Conservation (phyloP, 768 basidiomycete genomes). For the Grammothele lineata region DNA sequence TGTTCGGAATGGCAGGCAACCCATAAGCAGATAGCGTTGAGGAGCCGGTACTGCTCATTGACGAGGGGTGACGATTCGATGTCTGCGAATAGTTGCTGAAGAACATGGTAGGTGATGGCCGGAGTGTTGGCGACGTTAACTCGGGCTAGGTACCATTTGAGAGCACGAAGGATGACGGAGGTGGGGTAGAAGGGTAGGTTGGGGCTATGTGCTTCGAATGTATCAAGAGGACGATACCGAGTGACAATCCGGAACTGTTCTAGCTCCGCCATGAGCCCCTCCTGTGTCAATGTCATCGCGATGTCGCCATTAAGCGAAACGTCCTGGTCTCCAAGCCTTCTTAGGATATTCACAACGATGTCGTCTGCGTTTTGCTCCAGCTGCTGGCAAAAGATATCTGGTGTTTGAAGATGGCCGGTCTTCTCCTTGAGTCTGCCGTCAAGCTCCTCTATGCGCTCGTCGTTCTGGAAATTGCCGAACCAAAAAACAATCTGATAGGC, state of each 20-base stretch:
- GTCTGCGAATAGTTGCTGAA: conserved; percentile 67
- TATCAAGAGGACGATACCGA: conserved; percentile 43
- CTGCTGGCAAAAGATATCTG: conserved; percentile 30
- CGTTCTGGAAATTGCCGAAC: conserved; percentile 31
- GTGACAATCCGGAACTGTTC: no score
- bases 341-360: conserved; percentile 55
- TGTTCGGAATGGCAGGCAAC: conserved; percentile 54
- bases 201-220: conserved; percentile 54
- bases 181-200: conserved; percentile 60
- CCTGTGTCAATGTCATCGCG: conserved; percentile 36
- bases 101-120: conserved; percentile 73
- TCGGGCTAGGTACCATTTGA: conserved; percentile 54
- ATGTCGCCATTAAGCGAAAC: conserved; percentile 50
- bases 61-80: conserved; percentile 67
- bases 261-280: no score
- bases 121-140: conserved; percentile 38
- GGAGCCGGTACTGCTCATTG: conserved; percentile 75
- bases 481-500: conserved; percentile 53
- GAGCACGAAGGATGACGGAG: conserved; percentile 44
- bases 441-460: conserved; percentile 26
- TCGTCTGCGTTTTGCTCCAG: conserved; percentile 47
- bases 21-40: conserved; percentile 73
- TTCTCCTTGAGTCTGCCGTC: conserved; percentile 33
- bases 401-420: conserved; percentile 27
- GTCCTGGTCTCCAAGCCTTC: conserved; percentile 66